These are phyloP conservation scores for sweet orange (Citrus sinensis) DNA, from an alignment of 345 rosid genomes.

Conservation along the genomic window DNA sequence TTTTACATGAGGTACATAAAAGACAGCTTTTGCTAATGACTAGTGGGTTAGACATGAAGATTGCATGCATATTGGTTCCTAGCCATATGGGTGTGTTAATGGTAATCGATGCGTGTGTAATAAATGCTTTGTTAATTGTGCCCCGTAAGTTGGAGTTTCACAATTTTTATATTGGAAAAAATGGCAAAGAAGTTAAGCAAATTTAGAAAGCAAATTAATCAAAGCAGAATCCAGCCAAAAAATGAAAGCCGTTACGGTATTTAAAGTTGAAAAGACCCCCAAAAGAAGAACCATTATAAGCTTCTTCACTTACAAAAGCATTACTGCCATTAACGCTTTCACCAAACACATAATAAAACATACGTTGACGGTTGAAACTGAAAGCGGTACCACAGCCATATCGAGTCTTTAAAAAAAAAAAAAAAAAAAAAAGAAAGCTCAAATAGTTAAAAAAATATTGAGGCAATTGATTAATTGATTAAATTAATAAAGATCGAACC, in stretches of 20 bases:
- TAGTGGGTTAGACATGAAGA: constrained; percentile 15
- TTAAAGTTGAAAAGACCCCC: not conserved
- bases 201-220: too few relatives aligned
- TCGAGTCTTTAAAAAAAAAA: not conserved
- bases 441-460: not conserved
- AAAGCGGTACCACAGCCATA: not conserved
- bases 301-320: not conserved
- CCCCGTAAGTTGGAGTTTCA: not conserved
- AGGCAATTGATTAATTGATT: not conserved
- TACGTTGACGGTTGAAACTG: not conserved
- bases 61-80: not conserved
- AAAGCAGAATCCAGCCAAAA: not conserved
- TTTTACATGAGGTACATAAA: not conserved
- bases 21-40: not conserved
- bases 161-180: not conserved
- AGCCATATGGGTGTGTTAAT: not conserved
- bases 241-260: not conserved
- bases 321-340: constrained; percentile 18
- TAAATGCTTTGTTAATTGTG: not conserved
- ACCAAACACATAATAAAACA: constrained; percentile 23
- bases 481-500: constrained; percentile 33
- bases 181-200: too few relatives aligned
- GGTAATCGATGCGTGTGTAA: not conserved
- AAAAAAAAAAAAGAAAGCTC: not conserved
- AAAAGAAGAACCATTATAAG: too few relatives aligned